A percentile compares a stretch with the other conserved stretches of the same genome.
phyloP scores from a whole-genome alignment of 768 basidiomycete genomes.

The Tubosaeta brunneosetosa region DNA sequence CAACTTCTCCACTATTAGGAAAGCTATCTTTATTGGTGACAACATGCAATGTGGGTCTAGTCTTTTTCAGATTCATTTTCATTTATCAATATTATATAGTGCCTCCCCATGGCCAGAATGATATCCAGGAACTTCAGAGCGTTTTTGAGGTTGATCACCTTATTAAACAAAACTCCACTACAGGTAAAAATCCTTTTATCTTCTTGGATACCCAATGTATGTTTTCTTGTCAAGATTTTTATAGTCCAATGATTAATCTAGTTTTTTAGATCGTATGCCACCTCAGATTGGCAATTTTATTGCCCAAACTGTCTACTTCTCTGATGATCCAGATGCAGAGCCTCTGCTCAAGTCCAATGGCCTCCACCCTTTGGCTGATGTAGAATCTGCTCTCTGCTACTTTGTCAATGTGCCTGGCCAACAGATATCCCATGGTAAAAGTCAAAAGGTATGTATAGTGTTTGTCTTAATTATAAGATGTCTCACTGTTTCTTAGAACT shows the following conservation, averaged over 20 bases:
- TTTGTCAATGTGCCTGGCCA: conserved; percentile 55
- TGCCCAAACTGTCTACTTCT: conserved; percentile 60
- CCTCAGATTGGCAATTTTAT: conserved; percentile 73
- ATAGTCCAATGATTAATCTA: conserved; percentile 1
- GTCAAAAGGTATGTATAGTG: conserved; percentile 33
- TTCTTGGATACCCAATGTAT: conserved; percentile 76
- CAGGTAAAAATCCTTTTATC: conserved; percentile 31
- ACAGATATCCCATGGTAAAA: conserved; percentile 35
- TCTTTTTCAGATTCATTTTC: conserved; percentile 25
- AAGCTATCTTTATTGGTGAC: conserved; percentile 62
- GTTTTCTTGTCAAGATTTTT: conserved; percentile 15
- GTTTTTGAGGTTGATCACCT: conserved; percentile 76
- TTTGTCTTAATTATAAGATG: not conserved
- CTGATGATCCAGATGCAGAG: conserved; percentile 28
- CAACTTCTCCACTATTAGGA: conserved; percentile 36
- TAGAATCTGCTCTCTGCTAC: conserved; percentile 45
- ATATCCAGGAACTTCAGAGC: conserved; percentile 59
- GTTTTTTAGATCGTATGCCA: conserved; percentile 71
- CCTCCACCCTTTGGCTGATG: conserved; percentile 43
- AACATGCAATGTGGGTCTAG: conserved; percentile 53
- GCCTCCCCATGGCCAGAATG: conserved; percentile 75
- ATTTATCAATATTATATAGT: conserved; percentile 42
- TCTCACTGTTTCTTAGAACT: conserved; percentile 44
- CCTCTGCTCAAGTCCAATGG: conserved; percentile 46
- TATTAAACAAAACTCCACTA: conserved; percentile 14